A percentile compares a stretch with the other conserved stretches of the same genome.
These are phyloP conservation scores for Trichoderma polysporum DNA, from an alignment of 2,329 filamentous ascomycete species.

Conservation along the genomic window DNA sequence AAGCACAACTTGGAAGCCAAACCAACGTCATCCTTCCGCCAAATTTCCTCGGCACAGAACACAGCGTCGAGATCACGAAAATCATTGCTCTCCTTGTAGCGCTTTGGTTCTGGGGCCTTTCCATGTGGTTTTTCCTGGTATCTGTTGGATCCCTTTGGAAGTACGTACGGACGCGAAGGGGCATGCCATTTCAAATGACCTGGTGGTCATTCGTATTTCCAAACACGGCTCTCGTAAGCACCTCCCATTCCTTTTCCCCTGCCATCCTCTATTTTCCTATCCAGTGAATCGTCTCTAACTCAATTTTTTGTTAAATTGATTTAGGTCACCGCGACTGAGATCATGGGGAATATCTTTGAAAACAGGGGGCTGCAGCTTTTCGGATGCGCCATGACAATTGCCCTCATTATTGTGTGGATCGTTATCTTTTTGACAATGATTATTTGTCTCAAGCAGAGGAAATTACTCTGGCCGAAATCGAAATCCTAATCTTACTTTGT, in stretches of 20 bases:
- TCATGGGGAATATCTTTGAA: slow-evolving; percentile 63
- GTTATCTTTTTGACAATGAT: slow-evolving; percentile 70
- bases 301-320: background rate
- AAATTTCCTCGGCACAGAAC: slow-evolving; percentile 42
- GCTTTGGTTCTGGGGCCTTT: slow-evolving; percentile 81
- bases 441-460: slow-evolving; percentile 60
- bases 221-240: slow-evolving; percentile 64
- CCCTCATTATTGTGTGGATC: slow-evolving; percentile 66
- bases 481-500: background rate
- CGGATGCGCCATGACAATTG: slow-evolving; percentile 65
- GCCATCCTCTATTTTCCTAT: background rate
- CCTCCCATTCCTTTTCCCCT: background rate
- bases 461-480: slow-evolving; percentile 68
- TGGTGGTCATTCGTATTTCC: slow-evolving; percentile 85
- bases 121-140: slow-evolving; percentile 81
- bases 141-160: slow-evolving; percentile 74
- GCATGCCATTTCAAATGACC: slow-evolving; percentile 76
- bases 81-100: slow-evolving; percentile 60
- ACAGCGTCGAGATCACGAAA: slow-evolving; percentile 46
- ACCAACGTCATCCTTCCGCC: slow-evolving; percentile 44
- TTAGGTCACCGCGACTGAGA: slow-evolving; percentile 66
- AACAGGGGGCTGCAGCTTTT: slow-evolving; percentile 62
- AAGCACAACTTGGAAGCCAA: slow-evolving; percentile 46
- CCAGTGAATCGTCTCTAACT: background rate
- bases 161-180: slow-evolving; percentile 55